Percentiles rank a stretch among this genome's conserved stretches.
phyloP scores from a whole-genome alignment of 1,284 basidiomycete genomes.

The Tranzscheliella williamsii region DNA sequence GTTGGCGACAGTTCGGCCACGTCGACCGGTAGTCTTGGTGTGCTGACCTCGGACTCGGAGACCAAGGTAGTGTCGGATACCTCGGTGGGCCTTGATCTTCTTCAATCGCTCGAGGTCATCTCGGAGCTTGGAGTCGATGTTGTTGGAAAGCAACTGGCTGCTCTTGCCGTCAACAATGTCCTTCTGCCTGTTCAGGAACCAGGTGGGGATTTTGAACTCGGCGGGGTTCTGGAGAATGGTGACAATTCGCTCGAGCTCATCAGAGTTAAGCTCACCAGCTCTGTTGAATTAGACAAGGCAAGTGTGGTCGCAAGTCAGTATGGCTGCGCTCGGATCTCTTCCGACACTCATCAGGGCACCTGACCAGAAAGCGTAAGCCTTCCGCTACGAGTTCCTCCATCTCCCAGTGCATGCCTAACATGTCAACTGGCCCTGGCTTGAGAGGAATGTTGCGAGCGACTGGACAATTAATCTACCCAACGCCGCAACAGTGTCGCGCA shows the following conservation, averaged over 20 bases:
- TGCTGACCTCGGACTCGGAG: constrained; percentile 89
- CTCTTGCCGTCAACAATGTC: constrained; percentile 98
- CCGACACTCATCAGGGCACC: too few species aligned
- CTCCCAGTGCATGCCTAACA: too few species aligned
- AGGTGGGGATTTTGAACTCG: constrained; percentile 98
- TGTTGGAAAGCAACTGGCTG: constrained; percentile 93
- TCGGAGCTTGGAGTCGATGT: constrained; percentile 96
- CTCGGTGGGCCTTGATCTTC: constrained; percentile 99
- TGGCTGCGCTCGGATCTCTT: too few species aligned
- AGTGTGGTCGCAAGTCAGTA: too few species aligned
- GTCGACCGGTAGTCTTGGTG: constrained; percentile 93
- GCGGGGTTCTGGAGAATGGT: constrained; percentile 99
- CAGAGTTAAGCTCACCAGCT: constrained; percentile 90
- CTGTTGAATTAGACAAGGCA: constrained; percentile 62
- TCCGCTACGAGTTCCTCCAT: too few species aligned
- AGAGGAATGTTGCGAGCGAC: too few species aligned
- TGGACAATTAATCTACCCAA: too few species aligned
- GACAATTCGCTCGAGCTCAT: constrained; percentile 97
- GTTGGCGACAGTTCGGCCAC: constrained; percentile 61
- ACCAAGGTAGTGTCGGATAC: constrained; percentile 96
- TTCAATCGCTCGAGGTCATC: constrained; percentile 98
- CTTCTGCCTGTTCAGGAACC: constrained; percentile 99
- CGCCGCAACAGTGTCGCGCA: too few species aligned
- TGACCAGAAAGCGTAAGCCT: too few species aligned
- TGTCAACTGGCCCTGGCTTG: too few species aligned